A percentile compares a stretch with the other conserved stretches of the same genome.
phyloP scores from a whole-genome alignment of 1,139 yeast species.

The Saccharomyces uvarum region DNA sequence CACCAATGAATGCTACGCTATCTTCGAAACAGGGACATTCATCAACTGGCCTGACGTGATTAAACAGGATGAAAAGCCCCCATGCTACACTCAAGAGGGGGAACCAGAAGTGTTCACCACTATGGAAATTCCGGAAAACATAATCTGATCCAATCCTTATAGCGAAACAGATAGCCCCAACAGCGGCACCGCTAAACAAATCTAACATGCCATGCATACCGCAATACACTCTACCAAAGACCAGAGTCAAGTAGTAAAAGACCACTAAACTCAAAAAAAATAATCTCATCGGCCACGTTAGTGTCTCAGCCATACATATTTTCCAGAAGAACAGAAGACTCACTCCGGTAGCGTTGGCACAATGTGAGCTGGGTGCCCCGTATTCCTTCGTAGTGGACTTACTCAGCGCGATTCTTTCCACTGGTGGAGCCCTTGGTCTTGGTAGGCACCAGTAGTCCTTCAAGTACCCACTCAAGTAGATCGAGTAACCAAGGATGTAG shows the following conservation, averaged over 20 bases:
- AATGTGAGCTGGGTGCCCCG: slow-evolving; percentile 90
- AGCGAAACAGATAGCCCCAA: slow-evolving; percentile 49
- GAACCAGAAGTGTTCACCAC: slow-evolving; percentile 29
- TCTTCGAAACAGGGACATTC: slow-evolving; percentile 96
- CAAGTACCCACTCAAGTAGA: slow-evolving; percentile 66
- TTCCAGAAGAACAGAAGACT: slow-evolving; percentile 32
- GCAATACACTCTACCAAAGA: slow-evolving; percentile 80
- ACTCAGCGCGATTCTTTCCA: slow-evolving; percentile 81
- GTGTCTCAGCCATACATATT: slow-evolving; percentile 10
- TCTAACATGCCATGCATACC: slow-evolving; percentile 97
- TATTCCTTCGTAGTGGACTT: slow-evolving; percentile 86
- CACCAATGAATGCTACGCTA: slow-evolving; percentile 89
- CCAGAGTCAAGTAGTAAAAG: slow-evolving; percentile 57
- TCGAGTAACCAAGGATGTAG: slow-evolving; percentile 74
- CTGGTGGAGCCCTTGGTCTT: slow-evolving; percentile 86
- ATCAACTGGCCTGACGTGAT: slow-evolving; percentile 82
- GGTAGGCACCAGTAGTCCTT: slow-evolving; percentile 89
- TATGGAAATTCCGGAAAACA: slow-evolving; percentile 13
- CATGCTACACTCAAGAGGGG: slow-evolving; percentile 39
- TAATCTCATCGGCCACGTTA: slow-evolving; percentile 8
- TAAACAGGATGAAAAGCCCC: slow-evolving; percentile 47
- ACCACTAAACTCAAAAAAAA: slow-evolving; percentile 19
- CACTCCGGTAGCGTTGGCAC: slow-evolving; percentile 87
- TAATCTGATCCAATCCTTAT: slow-evolving; percentile 32
- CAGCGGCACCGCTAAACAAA: slow-evolving; percentile 52